A percentile compares a stretch with the other conserved stretches of the same genome.
These are phyloP conservation scores for Amauroascus niger DNA, from an alignment of 2,329 filamentous ascomycete genomes.

Conservation along the genomic window DNA sequence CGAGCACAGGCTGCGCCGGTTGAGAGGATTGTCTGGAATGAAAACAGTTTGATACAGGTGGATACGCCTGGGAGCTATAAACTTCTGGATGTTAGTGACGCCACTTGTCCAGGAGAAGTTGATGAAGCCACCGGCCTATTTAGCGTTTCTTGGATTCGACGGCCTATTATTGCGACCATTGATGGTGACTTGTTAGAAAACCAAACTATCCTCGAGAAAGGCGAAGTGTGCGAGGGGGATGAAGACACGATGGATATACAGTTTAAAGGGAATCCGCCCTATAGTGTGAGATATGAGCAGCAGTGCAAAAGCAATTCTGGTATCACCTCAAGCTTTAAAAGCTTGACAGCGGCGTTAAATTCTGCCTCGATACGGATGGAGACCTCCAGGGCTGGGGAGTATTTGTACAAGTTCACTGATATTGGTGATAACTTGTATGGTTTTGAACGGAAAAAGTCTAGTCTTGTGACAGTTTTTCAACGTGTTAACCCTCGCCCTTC, in stretches of 20 bases:
- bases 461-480: constrained; percentile 64
- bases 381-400: constrained; percentile 68
- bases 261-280: constrained; percentile 73
- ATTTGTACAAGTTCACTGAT: constrained; percentile 76
- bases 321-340: constrained; percentile 56
- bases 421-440: constrained; percentile 81
- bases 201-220: constrained; percentile 55
- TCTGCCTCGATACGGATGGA: constrained; percentile 76
- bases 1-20: constrained; percentile 40
- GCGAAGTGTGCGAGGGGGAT: constrained; percentile 86
- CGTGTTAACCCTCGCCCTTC: constrained; percentile 74
- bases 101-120: constrained; percentile 69
- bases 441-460: constrained; percentile 55
- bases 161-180: constrained; percentile 61
- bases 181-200: constrained; percentile 40
- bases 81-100: constrained; percentile 66
- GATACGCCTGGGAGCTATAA: constrained; percentile 65
- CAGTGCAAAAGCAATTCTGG: constrained; percentile 60
- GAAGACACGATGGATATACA: constrained; percentile 78
- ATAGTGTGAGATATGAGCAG: constrained; percentile 71
- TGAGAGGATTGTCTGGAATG: constrained; percentile 41
- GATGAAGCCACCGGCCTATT: constrained; percentile 66
- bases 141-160: constrained; percentile 72
- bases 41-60: constrained; percentile 62
- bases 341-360: constrained; percentile 65